Percentiles rank a stretch among this genome's conserved stretches.
Evolutionary conservation across 192 early-diverging fungal species (phyloP).

Genomic region (Phlyctochytrium arcticum): DNA sequence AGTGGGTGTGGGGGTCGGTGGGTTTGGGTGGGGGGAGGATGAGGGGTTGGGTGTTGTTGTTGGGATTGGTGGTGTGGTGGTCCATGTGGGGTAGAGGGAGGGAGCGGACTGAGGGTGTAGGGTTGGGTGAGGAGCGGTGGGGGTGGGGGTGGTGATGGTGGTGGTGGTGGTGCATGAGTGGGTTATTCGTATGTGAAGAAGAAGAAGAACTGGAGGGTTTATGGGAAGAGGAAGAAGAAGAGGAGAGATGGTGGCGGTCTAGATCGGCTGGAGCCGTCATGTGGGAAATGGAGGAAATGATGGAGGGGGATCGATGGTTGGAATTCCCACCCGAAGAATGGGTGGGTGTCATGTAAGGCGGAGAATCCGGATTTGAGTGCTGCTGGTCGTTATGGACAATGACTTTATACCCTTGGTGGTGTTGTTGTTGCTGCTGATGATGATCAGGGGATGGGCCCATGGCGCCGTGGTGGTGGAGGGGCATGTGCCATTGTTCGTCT

Average conservation of each 20-base stretch:
- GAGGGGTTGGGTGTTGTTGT: not conserved
- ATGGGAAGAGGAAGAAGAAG: too few species aligned
- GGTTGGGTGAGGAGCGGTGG: not conserved
- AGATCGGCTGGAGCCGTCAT: slow-evolving; percentile 12
- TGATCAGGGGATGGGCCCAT: not conserved
- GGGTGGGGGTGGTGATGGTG: not conserved
- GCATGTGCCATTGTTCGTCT: not conserved
- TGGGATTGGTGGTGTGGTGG: not conserved
- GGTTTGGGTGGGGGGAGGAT: not conserved
- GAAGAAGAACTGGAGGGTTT: too few species aligned
- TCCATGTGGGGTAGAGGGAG: too few species aligned
- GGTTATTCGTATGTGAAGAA: too few species aligned
- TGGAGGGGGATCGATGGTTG: slow-evolving; percentile 19
- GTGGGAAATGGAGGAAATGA: slow-evolving; percentile 4
- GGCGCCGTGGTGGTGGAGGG: not conserved
- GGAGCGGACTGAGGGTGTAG: not conserved
- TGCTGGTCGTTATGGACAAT: not conserved
- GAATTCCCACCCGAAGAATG: too few species aligned
- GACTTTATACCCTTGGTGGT: too few species aligned
- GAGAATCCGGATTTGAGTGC: not conserved
- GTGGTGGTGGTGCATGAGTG: not conserved
- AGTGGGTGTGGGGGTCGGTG: not conserved
- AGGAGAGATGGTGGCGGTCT: not conserved
- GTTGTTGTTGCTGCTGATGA: too few species aligned
- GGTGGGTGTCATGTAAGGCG: not conserved